Evolutionary conservation across 163 green algal species (phyloP), one percentile per base, ranked within the genome.

Genomic region (Scenedesmus sp.): DNA sequence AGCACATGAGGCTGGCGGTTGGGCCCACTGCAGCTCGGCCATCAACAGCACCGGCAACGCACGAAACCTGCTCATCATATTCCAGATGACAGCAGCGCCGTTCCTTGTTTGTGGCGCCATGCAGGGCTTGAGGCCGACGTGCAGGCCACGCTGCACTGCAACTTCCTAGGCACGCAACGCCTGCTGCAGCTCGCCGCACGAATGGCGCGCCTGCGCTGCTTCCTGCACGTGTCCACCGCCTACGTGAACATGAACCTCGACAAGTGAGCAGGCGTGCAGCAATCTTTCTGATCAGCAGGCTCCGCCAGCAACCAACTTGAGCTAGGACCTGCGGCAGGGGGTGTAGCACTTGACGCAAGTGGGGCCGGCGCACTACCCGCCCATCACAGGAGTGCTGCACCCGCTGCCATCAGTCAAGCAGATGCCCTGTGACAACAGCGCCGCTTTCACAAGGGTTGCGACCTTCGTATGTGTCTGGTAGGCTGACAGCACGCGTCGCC

Each of bases 211-310:
- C 90, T 96, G 85, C 68, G 78, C 3, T 82, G 70, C 35, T 94
- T 95, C 70, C 68, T 94, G 46, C 90, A 96, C 87, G 85, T 96
- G 26, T 95, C 93, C 0, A 95, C 93, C 3, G 93, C 93, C 12
- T 95, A 94, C 26, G 93, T 94, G 40, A 96, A 96, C 79, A 81
- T 93, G 80, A 93, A 95, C 88, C 89, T 88, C 20, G 86, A 76
- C 30, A 68, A 26, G 56, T 56, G 49, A 2, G 49, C 49, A 2
- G 49, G 10, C 12, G 49, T 13, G 15, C 56, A 68, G 56, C 53
- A 68, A 10, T 56, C 7, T 56, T 56, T 7, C 10, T 68, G 53
- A 22, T 22, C 49, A 56, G 49, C 49, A 56, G 49, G 9, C 4
- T 68, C 13, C 53, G 53, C 10, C 53, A 68, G 49, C 49, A 56